phyloP scores from a whole-genome alignment of 2,329 filamentous ascomycete species.

The Orbilia ellipsospora region DNA sequence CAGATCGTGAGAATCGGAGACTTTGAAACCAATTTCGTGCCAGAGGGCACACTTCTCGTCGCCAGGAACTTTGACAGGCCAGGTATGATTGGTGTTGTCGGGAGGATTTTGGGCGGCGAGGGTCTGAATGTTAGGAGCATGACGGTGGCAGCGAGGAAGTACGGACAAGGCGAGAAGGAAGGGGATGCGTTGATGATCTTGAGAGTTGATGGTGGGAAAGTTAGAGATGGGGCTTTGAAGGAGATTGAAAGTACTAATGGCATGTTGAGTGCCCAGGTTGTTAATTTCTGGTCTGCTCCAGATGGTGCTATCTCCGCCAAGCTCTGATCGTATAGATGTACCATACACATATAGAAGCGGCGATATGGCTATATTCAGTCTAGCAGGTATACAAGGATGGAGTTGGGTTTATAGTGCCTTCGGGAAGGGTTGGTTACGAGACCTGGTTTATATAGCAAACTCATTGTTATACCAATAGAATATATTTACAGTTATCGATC shows the following conservation, averaged over 20 bases:
- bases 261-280: constrained; percentile 47
- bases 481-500: not conserved
- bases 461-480: not conserved
- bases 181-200: constrained; percentile 85
- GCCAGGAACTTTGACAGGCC: constrained; percentile 83
- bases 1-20: constrained; percentile 79
- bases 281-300: constrained; percentile 19
- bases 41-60: constrained; percentile 79
- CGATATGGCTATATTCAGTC: not conserved
- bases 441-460: too few relatives aligned
- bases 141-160: constrained; percentile 70
- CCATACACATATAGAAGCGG: not conserved
- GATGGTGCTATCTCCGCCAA: constrained; percentile 31
- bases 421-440: too few relatives aligned
- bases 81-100: constrained; percentile 84
- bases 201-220: constrained; percentile 75
- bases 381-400: not conserved
- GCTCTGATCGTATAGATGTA: constrained; percentile 2
- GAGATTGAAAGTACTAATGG: constrained; percentile 61
- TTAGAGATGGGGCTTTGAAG: constrained; percentile 65
- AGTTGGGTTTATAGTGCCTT: too few relatives aligned
- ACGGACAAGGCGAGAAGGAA: constrained; percentile 60
- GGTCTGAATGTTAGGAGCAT: constrained; percentile 84
- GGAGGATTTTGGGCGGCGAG: constrained; percentile 74
- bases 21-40: constrained; percentile 78